Conservation (phyloP, 2,329 filamentous ascomycete species). For the Xenosphaeropsis pyriputrescens region DNA sequence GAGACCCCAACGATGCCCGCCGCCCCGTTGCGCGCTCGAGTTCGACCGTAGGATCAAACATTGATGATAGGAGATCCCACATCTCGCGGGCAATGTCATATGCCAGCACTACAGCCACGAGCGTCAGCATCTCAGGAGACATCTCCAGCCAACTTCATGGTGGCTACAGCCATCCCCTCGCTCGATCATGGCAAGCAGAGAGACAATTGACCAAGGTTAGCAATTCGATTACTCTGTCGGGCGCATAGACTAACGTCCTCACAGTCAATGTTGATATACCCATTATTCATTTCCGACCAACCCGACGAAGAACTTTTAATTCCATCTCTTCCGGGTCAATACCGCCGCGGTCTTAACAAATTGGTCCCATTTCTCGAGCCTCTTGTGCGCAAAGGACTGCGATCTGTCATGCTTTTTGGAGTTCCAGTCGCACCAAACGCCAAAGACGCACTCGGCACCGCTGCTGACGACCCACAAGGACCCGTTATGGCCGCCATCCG, state of each 20-base stretch:
- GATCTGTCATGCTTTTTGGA: slow-evolving; percentile 89
- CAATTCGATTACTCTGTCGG: slow-evolving; percentile 2
- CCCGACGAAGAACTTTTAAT: slow-evolving; percentile 86
- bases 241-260: neutral
- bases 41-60: slow-evolving; percentile 25
- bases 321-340: slow-evolving; percentile 79
- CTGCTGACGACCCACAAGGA: slow-evolving; percentile 83
- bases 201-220: slow-evolving; percentile 71
- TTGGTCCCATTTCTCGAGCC: slow-evolving; percentile 74
- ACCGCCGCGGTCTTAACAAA: slow-evolving; percentile 77
- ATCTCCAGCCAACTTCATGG: slow-evolving; percentile 75
- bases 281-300: slow-evolving; percentile 88
- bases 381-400: slow-evolving; percentile 77
- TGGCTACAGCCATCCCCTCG: slow-evolving; percentile 68
- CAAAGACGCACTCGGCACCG: slow-evolving; percentile 85
- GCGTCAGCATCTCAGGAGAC: slow-evolving; percentile 56
- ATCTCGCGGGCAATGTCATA: slow-evolving; percentile 51
- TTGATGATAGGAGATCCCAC: slow-evolving; percentile 44
- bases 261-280: slow-evolving; percentile 97
- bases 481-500: slow-evolving; percentile 83
- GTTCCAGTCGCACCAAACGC: slow-evolving; percentile 68
- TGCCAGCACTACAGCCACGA: slow-evolving; percentile 50
- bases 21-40: slow-evolving; percentile 31
- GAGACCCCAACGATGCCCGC: slow-evolving; percentile 29
- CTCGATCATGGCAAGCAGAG: slow-evolving; percentile 71